Evolutionary conservation across 2,329 filamentous ascomycete genomes (phyloP).

Genomic region (Epichloe gansuensis): DNA sequence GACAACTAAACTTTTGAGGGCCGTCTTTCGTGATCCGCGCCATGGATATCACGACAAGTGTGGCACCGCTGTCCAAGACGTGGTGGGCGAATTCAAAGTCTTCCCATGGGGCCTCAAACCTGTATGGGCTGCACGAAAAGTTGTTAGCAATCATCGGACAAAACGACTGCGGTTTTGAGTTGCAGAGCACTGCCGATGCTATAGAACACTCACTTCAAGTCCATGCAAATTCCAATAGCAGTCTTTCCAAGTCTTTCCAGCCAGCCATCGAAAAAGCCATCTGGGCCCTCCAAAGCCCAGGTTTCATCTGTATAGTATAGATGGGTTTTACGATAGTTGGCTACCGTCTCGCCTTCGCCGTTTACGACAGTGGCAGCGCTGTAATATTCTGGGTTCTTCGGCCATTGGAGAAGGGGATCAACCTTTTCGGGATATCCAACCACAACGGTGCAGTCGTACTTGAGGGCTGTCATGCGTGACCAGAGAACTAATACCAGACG

Average conservation of each 20-base stretch:
- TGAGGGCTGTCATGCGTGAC: conserved; percentile 54
- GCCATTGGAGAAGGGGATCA: conserved; percentile 35
- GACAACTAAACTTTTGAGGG: conserved; percentile 31
- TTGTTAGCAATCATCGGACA: no score
- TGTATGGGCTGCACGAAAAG: conserved; percentile 19
- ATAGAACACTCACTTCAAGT: conserved; percentile 40
- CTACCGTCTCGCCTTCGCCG: conserved; percentile 45
- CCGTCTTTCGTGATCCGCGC: conserved; percentile 59
- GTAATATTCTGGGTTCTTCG: conserved; percentile 40
- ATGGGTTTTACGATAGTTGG: conserved; percentile 48
- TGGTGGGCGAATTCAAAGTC: conserved; percentile 38
- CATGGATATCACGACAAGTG: conserved; percentile 61
- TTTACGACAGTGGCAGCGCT: conserved; percentile 44
- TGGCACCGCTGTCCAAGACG: conserved; percentile 41
- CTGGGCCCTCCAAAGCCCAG: conserved; percentile 44
- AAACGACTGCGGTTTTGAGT: no score
- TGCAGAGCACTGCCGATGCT: no score
- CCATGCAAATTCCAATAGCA: conserved; percentile 47
- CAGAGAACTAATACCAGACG: conserved; percentile 57
- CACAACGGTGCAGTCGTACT: conserved; percentile 54
- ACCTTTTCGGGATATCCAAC: conserved; percentile 65
- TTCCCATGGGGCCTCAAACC: conserved; percentile 27
- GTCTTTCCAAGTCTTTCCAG: conserved; percentile 36
- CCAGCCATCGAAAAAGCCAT: conserved; percentile 33
- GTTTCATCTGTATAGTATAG: conserved; percentile 49